Evolutionary conservation across 2,329 filamentous ascomycete species (phyloP), one percentile per base, ranked within the genome.

Genomic region (Penicillium rolfsii): DNA sequence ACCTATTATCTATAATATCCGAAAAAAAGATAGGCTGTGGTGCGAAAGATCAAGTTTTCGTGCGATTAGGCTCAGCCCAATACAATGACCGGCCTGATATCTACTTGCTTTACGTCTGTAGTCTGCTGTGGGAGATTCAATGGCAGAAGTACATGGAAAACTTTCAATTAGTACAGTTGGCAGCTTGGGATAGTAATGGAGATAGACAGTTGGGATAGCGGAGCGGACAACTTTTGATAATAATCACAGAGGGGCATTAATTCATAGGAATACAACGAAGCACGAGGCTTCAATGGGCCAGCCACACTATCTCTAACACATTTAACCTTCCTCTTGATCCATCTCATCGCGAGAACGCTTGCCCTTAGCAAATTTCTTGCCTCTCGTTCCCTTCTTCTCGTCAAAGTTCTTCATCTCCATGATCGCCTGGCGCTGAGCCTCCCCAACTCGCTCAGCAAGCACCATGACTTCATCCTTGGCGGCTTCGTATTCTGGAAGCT

Each of bases 381-480:
- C 83, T 72, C 74, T 82, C 65, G 70, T 82, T 9, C 80, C 82
- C 63, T 84, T 85, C 73, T 87, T 86, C 64, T 96, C 91, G 46
- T 90, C 85, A 67, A 93, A 76, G 57, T 86, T 84, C 82, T 94
- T 96, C 89, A 97, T 91, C 78, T 96, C 89, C 58, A 84, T 86
- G 53, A 90, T 86, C 0, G 93, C 90, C 58, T 91, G 83, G 50
- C 91, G 83, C 75, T 97, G 92, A 0, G 93, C 93, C 76, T 97
- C 91, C 55, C 90, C 87, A 0, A 96, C 91, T 1, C 91, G 83
- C 58, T 86, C 82, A 65, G 88, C 87, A 76, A 96, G 89, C 0
- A 93, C 84, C 86, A 96, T 90, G 0, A 93, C 91, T 73, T 96
- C 91, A 19, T 95, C 91, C 79, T 92, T 91, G 52, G 88, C 85